Evolutionary conservation across 108 stramenopile genomes (phyloP).

Genomic region (Epithemia pelagica): DNA sequence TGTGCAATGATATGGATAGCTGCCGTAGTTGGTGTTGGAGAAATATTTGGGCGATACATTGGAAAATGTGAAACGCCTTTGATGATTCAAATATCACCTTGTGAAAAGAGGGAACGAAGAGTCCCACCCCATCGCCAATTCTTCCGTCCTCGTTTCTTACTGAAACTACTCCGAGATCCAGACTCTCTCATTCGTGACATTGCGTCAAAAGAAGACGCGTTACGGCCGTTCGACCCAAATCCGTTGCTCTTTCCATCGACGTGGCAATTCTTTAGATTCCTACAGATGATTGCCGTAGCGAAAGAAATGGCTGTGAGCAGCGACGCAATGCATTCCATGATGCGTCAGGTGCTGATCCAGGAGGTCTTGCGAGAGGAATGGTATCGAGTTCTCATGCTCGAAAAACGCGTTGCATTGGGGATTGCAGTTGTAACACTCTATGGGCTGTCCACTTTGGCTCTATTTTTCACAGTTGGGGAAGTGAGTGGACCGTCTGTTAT

Average conservation of each 20-base stretch:
- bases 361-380: slow-evolving; percentile 65
- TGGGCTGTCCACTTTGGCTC: slow-evolving; percentile 12
- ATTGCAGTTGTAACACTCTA: slow-evolving; percentile 22
- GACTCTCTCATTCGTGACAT: slow-evolving; percentile 41
- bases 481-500: slow-evolving; percentile 36
- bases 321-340: slow-evolving; percentile 26
- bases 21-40: slow-evolving; percentile 44
- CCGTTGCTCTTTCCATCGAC: slow-evolving; percentile 63
- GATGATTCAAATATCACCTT: slow-evolving; percentile 37
- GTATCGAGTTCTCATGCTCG: slow-evolving; percentile 64
- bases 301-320: slow-evolving; percentile 12
- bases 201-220: slow-evolving; percentile 7
- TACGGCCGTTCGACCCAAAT: slow-evolving; percentile 32
- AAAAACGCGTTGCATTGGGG: slow-evolving; percentile 63
- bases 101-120: slow-evolving; percentile 9
- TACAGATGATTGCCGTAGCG: slow-evolving; percentile 22
- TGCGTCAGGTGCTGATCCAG: slow-evolving; percentile 53
- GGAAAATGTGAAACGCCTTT: slow-evolving; percentile 52
- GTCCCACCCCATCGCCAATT: slow-evolving; percentile 2
- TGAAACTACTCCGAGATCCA: slow-evolving; percentile 46
- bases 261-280: slow-evolving; percentile 43
- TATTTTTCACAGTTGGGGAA: slow-evolving; percentile 14
- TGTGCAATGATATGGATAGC: slow-evolving; percentile 62
- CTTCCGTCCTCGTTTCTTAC: slow-evolving; percentile 29
- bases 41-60: slow-evolving; percentile 34